These are phyloP conservation scores for Kodamaea kakaduensis DNA, from an alignment of 805 yeast genomes.

Conservation along the genomic window DNA sequence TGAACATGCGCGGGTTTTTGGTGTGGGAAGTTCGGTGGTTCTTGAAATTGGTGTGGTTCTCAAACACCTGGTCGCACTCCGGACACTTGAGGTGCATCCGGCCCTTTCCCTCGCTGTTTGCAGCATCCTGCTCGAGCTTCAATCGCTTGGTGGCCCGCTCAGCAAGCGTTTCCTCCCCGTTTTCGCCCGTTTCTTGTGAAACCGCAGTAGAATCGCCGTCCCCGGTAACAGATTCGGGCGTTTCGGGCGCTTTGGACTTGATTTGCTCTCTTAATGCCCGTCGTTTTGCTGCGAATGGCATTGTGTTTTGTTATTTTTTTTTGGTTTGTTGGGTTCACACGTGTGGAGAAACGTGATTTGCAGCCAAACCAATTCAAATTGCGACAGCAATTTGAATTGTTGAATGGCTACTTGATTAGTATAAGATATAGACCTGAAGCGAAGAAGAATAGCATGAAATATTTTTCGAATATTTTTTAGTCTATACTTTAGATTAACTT, in stretches of 20 bases:
- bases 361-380: no score
- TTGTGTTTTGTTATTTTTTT: no score
- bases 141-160: constrained; percentile 1
- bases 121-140: not conserved
- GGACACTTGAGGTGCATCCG: not conserved
- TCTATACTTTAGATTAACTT: not conserved
- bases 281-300: constrained; percentile 3
- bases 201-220: no score
- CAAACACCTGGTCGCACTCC: constrained; percentile 3
- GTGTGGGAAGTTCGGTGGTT: constrained; percentile 11
- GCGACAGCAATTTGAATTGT: no score
- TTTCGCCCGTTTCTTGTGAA: no score
- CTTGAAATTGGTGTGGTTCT: constrained; percentile 7
- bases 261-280: constrained; percentile 2
- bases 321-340: no score
- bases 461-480: no score
- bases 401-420: no score
- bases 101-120: not conserved
- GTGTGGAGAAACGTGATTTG: no score
- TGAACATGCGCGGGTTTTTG: constrained; percentile 9
- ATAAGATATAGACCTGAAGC: no score
- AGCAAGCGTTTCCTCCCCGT: not conserved
- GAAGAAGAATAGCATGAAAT: no score
- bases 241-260: not conserved
- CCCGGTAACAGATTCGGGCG: not conserved